A percentile compares a stretch with the other conserved stretches of the same genome.
Evolutionary conservation across 2,329 filamentous ascomycete species (phyloP).

Genomic region (Delphinella strobiligena): DNA sequence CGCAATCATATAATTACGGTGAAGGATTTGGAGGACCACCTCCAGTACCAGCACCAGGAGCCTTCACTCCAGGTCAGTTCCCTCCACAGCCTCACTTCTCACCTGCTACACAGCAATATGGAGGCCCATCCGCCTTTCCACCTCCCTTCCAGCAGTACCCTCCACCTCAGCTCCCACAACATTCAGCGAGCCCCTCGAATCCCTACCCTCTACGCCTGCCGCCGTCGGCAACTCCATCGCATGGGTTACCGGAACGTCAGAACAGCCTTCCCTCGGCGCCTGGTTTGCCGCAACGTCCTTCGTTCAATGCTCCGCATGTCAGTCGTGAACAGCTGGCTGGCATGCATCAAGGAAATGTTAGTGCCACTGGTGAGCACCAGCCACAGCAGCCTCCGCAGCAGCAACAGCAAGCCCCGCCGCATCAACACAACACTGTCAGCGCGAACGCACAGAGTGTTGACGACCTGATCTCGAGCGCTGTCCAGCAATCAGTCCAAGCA

Average conservation of each 20-base stretch:
- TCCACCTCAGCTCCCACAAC: constrained; percentile 11
- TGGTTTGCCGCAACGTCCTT: constrained; percentile 49
- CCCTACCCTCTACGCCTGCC: constrained; percentile 5
- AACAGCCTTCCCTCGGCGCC: constrained; percentile 43
- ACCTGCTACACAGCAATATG: constrained; percentile 10
- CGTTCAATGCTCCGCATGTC: constrained; percentile 42
- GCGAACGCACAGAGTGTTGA: constrained; percentile 35
- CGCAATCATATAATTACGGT: constrained; percentile 5
- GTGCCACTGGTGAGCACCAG: constrained; percentile 18
- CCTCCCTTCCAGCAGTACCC: constrained; percentile 8
- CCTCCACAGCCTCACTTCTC: constrained; percentile 21
- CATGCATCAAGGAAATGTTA: constrained; percentile 41
- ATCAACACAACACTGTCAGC: constrained; percentile 22
- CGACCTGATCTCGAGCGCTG: constrained; percentile 38
- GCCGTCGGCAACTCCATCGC: constrained; percentile 8
- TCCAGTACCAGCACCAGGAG: constrained; percentile 12
- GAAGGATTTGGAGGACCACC: constrained; percentile 4
- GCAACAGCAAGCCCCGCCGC: constrained; percentile 9
- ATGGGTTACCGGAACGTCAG: constrained; percentile 32
- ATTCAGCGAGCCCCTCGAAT: constrained; percentile 26
- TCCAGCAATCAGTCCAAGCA: constrained; percentile 27
- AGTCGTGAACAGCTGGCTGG: constrained; percentile 45
- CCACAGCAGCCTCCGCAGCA: constrained; percentile 5
- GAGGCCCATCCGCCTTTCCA: constrained; percentile 3
- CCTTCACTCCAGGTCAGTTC: constrained; percentile 9